phyloP scores from a whole-genome alignment of 1,284 basidiomycete species.

The Schizophyllum commune region DNA sequence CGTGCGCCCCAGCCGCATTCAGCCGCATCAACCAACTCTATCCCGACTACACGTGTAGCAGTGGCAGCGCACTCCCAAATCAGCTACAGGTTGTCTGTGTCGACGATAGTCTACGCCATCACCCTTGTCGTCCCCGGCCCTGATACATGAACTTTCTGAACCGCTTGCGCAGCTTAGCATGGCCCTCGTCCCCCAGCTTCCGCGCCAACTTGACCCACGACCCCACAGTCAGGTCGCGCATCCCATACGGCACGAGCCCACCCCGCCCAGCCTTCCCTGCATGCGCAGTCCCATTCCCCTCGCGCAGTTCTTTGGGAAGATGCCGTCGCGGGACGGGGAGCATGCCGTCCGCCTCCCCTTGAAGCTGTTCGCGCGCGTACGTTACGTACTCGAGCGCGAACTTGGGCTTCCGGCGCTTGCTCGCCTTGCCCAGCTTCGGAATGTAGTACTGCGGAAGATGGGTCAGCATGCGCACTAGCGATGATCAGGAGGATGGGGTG shows the following conservation, averaged over 20 bases:
- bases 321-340: constrained; percentile 60
- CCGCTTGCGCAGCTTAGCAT: constrained; percentile 55
- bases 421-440: constrained; percentile 53
- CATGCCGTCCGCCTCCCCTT: constrained; percentile 22
- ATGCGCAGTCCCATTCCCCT: not conserved
- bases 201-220: constrained; percentile 72
- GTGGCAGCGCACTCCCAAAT: not conserved
- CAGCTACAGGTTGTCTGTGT: too few relatives aligned
- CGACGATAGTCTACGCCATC: too few relatives aligned
- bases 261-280: constrained; percentile 30
- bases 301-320: constrained; percentile 34
- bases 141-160: constrained; percentile 69
- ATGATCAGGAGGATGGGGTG: too few relatives aligned
- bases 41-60: not conserved
- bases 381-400: constrained; percentile 81
- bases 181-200: constrained; percentile 43
- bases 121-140: not conserved
- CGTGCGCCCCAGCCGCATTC: not conserved
- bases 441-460: constrained; percentile 58
- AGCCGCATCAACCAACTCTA: not conserved
- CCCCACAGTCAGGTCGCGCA: constrained; percentile 71
- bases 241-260: constrained; percentile 61
- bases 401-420: constrained; percentile 45
- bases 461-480: not conserved
- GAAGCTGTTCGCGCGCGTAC: constrained; percentile 31